A percentile compares a stretch with the other conserved stretches of the same genome.
phyloP scores from a whole-genome alignment of 2,329 filamentous ascomycete genomes.

The Trichophyton mentagrophytes region DNA sequence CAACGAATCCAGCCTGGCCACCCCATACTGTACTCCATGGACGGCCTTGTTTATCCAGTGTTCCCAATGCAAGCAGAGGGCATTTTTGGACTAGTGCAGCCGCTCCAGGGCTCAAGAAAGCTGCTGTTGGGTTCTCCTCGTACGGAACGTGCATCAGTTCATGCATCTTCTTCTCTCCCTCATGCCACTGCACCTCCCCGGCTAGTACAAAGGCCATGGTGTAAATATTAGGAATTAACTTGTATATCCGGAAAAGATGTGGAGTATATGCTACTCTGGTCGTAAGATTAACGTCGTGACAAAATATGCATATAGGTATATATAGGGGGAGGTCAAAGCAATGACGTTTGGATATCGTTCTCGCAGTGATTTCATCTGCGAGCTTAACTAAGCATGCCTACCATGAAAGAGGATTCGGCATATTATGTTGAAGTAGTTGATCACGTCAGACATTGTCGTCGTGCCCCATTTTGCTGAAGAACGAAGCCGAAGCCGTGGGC shows the following conservation, averaged over 20 bases:
- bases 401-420: background rate
- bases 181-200: slow-evolving; percentile 39
- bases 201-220: slow-evolving; percentile 17
- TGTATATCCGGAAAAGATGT: too few species aligned
- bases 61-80: slow-evolving; percentile 60
- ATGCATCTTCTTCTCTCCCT: slow-evolving; percentile 56
- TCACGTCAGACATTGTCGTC: background rate
- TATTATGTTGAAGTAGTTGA: background rate
- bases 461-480: background rate
- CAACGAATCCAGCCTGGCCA: slow-evolving; percentile 56
- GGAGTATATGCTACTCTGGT: background rate
- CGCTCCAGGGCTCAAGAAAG: slow-evolving; percentile 50
- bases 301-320: background rate
- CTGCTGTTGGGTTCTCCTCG: slow-evolving; percentile 52
- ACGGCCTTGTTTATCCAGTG: slow-evolving; percentile 49
- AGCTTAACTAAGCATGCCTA: background rate
- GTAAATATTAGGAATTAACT: too few species aligned
- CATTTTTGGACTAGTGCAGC: slow-evolving; percentile 48
- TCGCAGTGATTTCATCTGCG: too few species aligned
- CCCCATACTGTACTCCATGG: slow-evolving; percentile 73
- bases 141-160: slow-evolving; percentile 46
- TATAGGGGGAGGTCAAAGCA: background rate
- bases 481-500: background rate
- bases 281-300: background rate
- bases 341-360: background rate